Evolutionary conservation across 176 grass and related monocot genomes (phyloP).

Genomic region (Elaeis guineensis): DNA sequence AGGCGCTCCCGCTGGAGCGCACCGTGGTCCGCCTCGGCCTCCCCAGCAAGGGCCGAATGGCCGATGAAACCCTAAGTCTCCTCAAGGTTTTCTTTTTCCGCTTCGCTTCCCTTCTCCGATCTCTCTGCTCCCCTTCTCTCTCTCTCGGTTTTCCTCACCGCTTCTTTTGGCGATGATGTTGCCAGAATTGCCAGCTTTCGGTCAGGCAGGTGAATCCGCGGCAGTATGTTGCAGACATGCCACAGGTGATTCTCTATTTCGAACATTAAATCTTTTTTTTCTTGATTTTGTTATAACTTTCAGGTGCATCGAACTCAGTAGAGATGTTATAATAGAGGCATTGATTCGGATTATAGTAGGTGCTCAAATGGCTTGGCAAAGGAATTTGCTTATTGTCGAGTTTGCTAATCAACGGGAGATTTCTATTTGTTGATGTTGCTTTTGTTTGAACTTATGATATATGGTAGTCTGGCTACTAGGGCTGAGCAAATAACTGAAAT

Average conservation of each 20-base stretch:
- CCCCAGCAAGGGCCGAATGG: conserved; percentile 87
- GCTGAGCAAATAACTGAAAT: too few relatives aligned
- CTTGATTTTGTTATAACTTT: too few relatives aligned
- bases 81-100: conserved; percentile 37
- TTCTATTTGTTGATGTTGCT: too few relatives aligned
- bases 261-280: too few relatives aligned
- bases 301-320: too few relatives aligned
- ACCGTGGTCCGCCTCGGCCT: conserved; percentile 67
- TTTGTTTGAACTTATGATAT: too few relatives aligned
- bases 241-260: conserved; percentile 37
- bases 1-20: conserved; percentile 27
- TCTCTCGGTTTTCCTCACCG: not conserved
- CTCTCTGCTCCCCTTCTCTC: not conserved
- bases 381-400: too few relatives aligned
- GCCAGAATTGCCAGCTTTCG: conserved; percentile 70
- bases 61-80: conserved; percentile 84
- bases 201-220: conserved; percentile 78
- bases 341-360: too few relatives aligned
- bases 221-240: conserved; percentile 84
- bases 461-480: too few relatives aligned
- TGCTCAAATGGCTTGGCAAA: too few relatives aligned
- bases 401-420: too few relatives aligned
- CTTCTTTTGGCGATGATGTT: conserved; percentile 9
- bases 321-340: too few relatives aligned
- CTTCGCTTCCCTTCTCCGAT: not conserved